phyloP scores from a whole-genome alignment of 176 grass and related monocot genomes.

The Coix lacrymajobi region DNA sequence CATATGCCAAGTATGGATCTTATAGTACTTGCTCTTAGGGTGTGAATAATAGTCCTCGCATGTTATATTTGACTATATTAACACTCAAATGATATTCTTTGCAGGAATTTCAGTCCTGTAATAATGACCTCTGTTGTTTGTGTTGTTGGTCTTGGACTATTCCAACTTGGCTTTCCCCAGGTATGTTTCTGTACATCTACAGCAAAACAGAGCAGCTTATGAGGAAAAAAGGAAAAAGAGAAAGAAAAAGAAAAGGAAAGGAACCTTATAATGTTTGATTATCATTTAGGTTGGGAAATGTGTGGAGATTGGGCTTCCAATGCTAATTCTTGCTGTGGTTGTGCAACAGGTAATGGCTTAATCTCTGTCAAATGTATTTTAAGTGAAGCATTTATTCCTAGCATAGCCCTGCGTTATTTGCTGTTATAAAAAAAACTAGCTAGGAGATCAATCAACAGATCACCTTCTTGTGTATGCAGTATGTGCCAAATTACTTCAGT shows the following conservation, averaged over 20 bases:
- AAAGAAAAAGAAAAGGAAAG: neutral
- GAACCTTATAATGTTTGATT: conserved; percentile 22
- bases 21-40: conserved; percentile 5
- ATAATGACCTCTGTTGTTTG: conserved; percentile 85
- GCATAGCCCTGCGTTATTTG: neutral
- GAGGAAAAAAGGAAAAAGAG: neutral
- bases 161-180: conserved; percentile 92
- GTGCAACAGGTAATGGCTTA: conserved; percentile 65
- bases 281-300: conserved; percentile 81
- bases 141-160: conserved; percentile 82
- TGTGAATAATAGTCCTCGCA: neutral
- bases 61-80: conserved; percentile 2
- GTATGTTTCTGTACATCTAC: conserved; percentile 36
- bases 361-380: conserved; percentile 10
- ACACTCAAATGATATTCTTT: conserved; percentile 18
- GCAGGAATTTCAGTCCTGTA: conserved; percentile 81
- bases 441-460: conserved; percentile 2
- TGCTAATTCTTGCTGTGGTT: conserved; percentile 71
- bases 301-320: conserved; percentile 92
- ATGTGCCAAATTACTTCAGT: conserved; percentile 49
- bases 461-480: conserved; percentile 52
- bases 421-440: neutral
- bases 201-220: neutral
- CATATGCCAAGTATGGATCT: conserved; percentile 51
- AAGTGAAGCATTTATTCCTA: neutral